Evolutionary conservation across 2,329 filamentous ascomycete species (phyloP), one percentile per base, ranked within the genome.

Genomic region (Knoxdaviesia capensis): DNA sequence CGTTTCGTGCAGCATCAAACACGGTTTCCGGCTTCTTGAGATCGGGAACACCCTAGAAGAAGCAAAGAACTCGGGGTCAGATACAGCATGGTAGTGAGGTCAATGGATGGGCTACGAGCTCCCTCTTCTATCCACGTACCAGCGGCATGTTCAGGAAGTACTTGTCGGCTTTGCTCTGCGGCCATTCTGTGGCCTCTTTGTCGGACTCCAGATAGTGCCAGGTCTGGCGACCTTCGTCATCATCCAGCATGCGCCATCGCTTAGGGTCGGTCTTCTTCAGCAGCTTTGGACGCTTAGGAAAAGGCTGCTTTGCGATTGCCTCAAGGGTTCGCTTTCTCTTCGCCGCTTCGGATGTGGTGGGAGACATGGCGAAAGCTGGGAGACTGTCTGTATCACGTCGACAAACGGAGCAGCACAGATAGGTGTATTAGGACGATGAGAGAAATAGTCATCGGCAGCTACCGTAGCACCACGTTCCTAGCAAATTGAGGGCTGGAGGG

Each of bases 131-230:
- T 38, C 41, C 48, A 46, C 54, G 48, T 64, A 94, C 88, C 47
- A 80, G 73, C 43, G 84, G 75, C 39, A 94, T 60, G 11, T 84
- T 84, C 11, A 98, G 57, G 53, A 77, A 83, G 57, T 86, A 93
- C 58, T 85, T 94, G 56, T 98, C 92, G n/a, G 86, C 84, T 43
- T 66, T 68, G 29, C 74, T 80, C 60, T 94, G 87, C 5, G 88
- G 86, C 87, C 88, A 94, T 44, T 72, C 62, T 50, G 80, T 65
- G 6, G 68, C 60, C 43, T 82, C 76, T 45, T 83, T 68, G 29
- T 76, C 69, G 42, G 90, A 79, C 7, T 74, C 72, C 3, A 98
- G 64, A 55, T 96, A 98, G 53, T 90, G 82, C 90, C 90, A 98
- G 41, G 84, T 94, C 52, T 94, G 86, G 43, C 82, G 71, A 40